phyloP scores from a whole-genome alignment of 2,329 filamentous ascomycete genomes.

The Fusarium sp. region DNA sequence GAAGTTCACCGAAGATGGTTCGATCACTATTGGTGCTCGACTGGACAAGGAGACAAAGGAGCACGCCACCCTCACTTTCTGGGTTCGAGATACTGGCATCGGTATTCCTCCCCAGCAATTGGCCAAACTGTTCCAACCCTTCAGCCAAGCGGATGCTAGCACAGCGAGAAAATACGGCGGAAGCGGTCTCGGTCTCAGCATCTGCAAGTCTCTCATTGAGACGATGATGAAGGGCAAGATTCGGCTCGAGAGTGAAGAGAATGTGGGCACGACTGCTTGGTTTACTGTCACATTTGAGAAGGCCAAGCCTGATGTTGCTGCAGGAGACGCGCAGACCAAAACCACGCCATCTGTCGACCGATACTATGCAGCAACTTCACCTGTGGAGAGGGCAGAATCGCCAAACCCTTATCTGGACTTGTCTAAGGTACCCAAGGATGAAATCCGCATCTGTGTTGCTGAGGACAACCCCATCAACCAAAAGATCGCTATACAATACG shows the following conservation, averaged over 20 bases:
- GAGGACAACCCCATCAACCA: slow-evolving; percentile 97
- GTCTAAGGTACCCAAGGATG: slow-evolving; percentile 76
- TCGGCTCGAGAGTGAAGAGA: slow-evolving; percentile 80
- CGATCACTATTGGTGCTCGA: slow-evolving; percentile 82
- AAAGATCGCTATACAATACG: slow-evolving; percentile 91
- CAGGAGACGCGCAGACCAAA: slow-evolving; percentile 61
- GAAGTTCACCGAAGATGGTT: slow-evolving; percentile 90
- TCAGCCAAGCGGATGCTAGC: slow-evolving; percentile 91
- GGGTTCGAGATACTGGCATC: slow-evolving; percentile 90
- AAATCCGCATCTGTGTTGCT: slow-evolving; percentile 89
- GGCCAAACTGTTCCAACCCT: slow-evolving; percentile 88
- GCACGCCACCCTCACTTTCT: slow-evolving; percentile 80
- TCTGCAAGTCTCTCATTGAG: slow-evolving; percentile 94
- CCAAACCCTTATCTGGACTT: slow-evolving; percentile 70
- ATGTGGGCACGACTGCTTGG: slow-evolving; percentile 75
- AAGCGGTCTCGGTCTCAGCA: slow-evolving; percentile 89
- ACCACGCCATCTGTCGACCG: slow-evolving; percentile 51
- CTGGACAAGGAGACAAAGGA: slow-evolving; percentile 77
- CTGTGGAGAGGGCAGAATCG: slow-evolving; percentile 53
- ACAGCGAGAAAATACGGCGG: slow-evolving; percentile 92
- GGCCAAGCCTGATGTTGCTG: slow-evolving; percentile 70
- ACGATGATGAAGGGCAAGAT: slow-evolving; percentile 91
- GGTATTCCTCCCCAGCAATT: slow-evolving; percentile 86
- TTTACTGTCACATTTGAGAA: slow-evolving; percentile 91
- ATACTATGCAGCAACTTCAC: slow-evolving; percentile 45